phyloP scores from a whole-genome alignment of 208 protist genomes.

The Herpetomonas samuelpessoai region DNA sequence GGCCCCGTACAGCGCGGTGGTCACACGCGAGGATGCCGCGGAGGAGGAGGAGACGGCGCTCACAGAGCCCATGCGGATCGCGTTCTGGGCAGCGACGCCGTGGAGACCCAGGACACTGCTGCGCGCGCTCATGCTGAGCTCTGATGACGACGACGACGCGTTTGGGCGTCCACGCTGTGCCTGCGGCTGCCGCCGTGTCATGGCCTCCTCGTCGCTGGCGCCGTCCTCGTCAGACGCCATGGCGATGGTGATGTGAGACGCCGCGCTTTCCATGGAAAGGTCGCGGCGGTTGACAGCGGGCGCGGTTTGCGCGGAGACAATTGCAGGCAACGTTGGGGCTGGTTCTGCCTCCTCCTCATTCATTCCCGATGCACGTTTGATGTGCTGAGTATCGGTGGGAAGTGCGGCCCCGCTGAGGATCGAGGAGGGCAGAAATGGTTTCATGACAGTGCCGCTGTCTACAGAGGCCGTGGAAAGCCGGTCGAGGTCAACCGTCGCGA shows the following conservation, averaged over 20 bases:
- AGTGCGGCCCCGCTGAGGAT: background rate
- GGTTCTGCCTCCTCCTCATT: too few relatives aligned
- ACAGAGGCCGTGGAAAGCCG: background rate
- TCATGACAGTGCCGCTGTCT: too few relatives aligned
- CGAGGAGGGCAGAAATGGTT: background rate
- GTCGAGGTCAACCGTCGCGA: too few relatives aligned
- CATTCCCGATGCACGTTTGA: too few relatives aligned
- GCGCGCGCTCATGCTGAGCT: too few relatives aligned
- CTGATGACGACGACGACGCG: too few relatives aligned
- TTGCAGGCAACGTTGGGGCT: too few relatives aligned
- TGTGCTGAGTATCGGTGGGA: too few relatives aligned
- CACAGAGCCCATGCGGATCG: slow-evolving; percentile 6
- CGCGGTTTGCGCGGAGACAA: too few relatives aligned
- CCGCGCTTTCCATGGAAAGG: background rate
- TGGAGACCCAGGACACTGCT: slow-evolving; percentile 25
- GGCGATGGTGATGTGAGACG: slow-evolving; percentile 35
- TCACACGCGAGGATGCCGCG: slow-evolving; percentile 39
- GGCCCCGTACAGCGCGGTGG: slow-evolving; percentile 60
- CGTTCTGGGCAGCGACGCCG: slow-evolving; percentile 2
- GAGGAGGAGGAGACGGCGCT: slow-evolving; percentile 24
- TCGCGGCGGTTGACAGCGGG: background rate
- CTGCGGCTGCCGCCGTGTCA: background rate
- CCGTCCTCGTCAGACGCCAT: background rate
- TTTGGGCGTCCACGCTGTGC: too few relatives aligned
- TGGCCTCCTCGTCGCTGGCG: background rate